These are phyloP conservation scores for Lasiodiplodia sp. DNA, from an alignment of 2,329 filamentous ascomycete genomes.

Conservation along the genomic window DNA sequence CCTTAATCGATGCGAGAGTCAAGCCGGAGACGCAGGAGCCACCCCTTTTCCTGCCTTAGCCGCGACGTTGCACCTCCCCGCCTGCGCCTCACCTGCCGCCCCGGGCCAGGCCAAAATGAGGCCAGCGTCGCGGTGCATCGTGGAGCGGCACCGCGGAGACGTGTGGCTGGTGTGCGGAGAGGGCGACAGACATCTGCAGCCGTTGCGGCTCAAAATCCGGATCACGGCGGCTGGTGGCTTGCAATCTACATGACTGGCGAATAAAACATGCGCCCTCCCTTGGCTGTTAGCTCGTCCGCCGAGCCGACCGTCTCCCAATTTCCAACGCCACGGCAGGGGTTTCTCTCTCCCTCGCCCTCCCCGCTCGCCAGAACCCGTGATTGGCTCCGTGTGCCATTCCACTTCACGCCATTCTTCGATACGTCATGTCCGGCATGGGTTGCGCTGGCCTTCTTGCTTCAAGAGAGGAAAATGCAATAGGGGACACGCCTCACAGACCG, in stretches of 20 bases:
- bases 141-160: background rate
- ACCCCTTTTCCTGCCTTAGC: slow-evolving; percentile 4
- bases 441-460: background rate
- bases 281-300: background rate
- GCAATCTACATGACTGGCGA: background rate
- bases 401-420: background rate
- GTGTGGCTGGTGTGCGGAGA: slow-evolving; percentile 9
- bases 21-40: slow-evolving; percentile 1
- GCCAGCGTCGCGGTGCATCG: background rate
- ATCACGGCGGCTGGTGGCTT: background rate
- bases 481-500: background rate
- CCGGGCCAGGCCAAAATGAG: background rate
- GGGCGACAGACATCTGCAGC: background rate
- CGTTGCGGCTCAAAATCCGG: background rate
- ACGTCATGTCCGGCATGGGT: background rate
- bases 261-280: background rate
- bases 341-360: background rate
- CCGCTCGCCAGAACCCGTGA: background rate
- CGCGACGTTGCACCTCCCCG: slow-evolving; percentile 1
- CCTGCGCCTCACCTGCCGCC: background rate
- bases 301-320: background rate
- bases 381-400: background rate
- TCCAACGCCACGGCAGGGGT: background rate
- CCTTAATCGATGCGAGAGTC: slow-evolving; percentile 5
- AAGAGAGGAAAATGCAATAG: background rate